Percentiles rank a stretch among this genome's conserved stretches.
Conservation (phyloP, 768 basidiomycete species). For the Megacollybia marginata region DNA sequence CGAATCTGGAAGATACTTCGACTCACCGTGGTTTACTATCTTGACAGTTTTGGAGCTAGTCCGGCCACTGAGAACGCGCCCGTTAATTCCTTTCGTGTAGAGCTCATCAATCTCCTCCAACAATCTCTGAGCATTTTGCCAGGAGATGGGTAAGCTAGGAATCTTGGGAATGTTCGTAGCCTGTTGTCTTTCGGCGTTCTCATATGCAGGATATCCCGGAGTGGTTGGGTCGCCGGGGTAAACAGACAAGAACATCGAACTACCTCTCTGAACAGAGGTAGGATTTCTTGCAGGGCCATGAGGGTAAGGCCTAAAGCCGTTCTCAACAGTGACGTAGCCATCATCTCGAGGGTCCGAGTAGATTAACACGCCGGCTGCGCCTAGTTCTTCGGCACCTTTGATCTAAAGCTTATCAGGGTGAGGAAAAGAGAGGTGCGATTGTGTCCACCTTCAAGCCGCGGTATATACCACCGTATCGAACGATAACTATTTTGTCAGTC, state of each 20-base stretch:
- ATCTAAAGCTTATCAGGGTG: constrained; percentile 37
- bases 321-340: constrained; percentile 65
- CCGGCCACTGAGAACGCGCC: constrained; percentile 35
- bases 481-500: constrained; percentile 70
- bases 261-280: constrained; percentile 78
- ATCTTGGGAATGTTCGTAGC: constrained; percentile 62
- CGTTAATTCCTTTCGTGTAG: constrained; percentile 14
- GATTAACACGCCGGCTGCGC: constrained; percentile 72
- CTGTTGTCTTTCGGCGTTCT: constrained; percentile 59
- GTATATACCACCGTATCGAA: constrained; percentile 70
- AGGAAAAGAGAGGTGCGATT: not conserved
- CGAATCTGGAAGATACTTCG: not conserved
- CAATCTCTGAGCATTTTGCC: constrained; percentile 70
- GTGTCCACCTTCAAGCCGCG: constrained; percentile 76
- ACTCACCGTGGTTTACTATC: constrained; percentile 48
- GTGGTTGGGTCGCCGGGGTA: constrained; percentile 82
- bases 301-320: constrained; percentile 76
- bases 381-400: constrained; percentile 76
- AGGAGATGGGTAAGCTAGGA: constrained; percentile 87
- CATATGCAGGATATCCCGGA: constrained; percentile 82
- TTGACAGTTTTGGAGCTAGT: constrained; percentile 41
- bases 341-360: constrained; percentile 87
- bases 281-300: constrained; percentile 85
- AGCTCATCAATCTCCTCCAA: constrained; percentile 46
- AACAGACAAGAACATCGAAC: constrained; percentile 60